Conservation (phyloP, 23 red algal species). For the Agarophyton chilense region DNA sequence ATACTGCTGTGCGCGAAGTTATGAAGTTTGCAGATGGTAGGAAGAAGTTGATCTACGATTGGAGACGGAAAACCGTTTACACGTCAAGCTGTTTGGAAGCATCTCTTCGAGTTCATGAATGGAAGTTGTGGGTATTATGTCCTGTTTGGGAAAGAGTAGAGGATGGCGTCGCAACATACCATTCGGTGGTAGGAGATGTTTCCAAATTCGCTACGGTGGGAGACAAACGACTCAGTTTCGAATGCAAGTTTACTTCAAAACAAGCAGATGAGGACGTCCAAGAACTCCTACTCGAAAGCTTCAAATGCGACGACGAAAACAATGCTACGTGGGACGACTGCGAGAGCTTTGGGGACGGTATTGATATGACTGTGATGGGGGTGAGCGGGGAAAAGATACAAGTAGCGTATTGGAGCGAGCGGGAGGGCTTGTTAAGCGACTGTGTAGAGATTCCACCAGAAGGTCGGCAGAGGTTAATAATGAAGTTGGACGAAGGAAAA, state of each 20-base stretch:
- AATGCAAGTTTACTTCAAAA: neutral
- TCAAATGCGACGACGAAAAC: neutral
- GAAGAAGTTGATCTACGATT: conserved; percentile 42
- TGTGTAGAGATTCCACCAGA: conserved; percentile 24
- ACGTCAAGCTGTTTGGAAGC: neutral
- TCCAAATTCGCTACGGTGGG: conserved; percentile 61
- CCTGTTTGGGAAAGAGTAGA: conserved; percentile 25
- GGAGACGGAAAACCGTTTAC: conserved; percentile 7
- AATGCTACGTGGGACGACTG: neutral
- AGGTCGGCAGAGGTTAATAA: neutral
- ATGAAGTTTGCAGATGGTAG: neutral
- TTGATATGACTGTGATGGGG: conserved; percentile 28
- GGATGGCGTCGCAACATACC: neutral
- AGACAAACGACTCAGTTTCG: conserved; percentile 31
- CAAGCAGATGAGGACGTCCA: neutral
- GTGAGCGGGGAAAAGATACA: conserved; percentile 31
- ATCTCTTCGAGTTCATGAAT: conserved; percentile 51
- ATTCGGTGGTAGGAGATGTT: conserved; percentile 41
- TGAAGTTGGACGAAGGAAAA: neutral
- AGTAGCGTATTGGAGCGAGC: conserved; percentile 33
- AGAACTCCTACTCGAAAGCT: neutral
- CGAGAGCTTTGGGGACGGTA: neutral
- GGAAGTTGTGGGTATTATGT: conserved; percentile 53
- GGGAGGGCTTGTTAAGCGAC: conserved; percentile 2
- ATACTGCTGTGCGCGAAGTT: neutral